phyloP scores from a whole-genome alignment of 441 rosid species.

The Oxalis stricta region DNA sequence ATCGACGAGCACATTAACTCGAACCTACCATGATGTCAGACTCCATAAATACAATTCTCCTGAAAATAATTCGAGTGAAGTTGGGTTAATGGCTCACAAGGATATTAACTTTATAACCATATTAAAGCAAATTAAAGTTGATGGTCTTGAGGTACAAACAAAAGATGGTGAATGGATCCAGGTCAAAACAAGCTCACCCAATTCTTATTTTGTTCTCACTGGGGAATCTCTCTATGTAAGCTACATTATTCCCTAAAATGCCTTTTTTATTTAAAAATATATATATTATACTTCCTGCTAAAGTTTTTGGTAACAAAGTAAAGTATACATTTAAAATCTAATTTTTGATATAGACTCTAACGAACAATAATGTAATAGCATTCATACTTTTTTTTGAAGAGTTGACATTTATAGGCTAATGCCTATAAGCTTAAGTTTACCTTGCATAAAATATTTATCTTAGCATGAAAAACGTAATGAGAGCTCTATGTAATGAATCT shows the following conservation, averaged over 20 bases:
- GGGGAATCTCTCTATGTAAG: constrained; percentile 62
- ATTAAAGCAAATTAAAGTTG: constrained; percentile 53
- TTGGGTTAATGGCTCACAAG: constrained; percentile 41
- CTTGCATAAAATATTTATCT: too few species aligned
- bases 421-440: too few species aligned
- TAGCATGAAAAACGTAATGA: too few species aligned
- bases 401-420: too few species aligned
- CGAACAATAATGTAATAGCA: too few species aligned
- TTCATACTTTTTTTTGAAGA: too few species aligned
- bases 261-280: too few species aligned
- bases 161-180: constrained; percentile 50
- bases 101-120: constrained; percentile 59
- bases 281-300: too few species aligned
- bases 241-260: not conserved
- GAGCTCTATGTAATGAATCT: not conserved
- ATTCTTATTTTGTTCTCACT: constrained; percentile 45
- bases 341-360: too few species aligned
- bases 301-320: too few species aligned
- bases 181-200: constrained; percentile 35
- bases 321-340: too few species aligned
- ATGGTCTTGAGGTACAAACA: constrained; percentile 39
- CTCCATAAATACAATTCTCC: constrained; percentile 56
- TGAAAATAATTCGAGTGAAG: constrained; percentile 30
- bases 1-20: constrained; percentile 57
- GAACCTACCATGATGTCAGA: constrained; percentile 41